Evolutionary conservation across 768 basidiomycete genomes (phyloP).

Genomic region (Candolleomyces aberdarensis): DNA sequence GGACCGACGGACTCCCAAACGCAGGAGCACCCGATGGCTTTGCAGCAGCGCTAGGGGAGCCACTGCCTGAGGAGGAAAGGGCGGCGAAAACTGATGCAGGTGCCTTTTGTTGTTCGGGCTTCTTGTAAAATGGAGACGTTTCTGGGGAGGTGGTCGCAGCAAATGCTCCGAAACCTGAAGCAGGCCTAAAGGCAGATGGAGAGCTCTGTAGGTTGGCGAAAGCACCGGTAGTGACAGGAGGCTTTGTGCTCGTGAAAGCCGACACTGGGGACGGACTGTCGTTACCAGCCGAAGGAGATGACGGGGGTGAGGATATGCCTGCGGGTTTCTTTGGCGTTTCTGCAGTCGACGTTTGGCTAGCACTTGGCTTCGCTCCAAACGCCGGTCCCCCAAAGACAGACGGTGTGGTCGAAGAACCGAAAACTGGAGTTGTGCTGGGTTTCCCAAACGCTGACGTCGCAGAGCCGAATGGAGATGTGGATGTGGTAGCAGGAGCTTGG

Average conservation of each 20-base stretch:
- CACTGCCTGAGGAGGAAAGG: slow-evolving; percentile 11
- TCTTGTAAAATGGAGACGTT: slow-evolving; percentile 55
- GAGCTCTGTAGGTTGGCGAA: slow-evolving; percentile 29
- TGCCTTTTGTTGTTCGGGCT: slow-evolving; percentile 26
- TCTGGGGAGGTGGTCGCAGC: slow-evolving; percentile 34
- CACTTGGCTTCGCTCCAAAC: neutral
- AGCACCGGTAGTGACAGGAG: slow-evolving; percentile 17
- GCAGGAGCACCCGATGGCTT: slow-evolving; percentile 17
- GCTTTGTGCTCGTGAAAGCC: neutral
- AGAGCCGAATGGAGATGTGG: slow-evolving; percentile 8
- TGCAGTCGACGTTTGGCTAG: neutral
- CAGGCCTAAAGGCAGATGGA: slow-evolving; percentile 33
- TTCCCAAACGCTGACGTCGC: slow-evolving; percentile 14
- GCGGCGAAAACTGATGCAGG: slow-evolving; percentile 37
- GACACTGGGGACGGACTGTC: neutral
- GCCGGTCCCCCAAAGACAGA: neutral
- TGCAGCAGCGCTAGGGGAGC: slow-evolving; percentile 15
- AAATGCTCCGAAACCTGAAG: slow-evolving; percentile 47
- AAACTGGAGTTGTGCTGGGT: slow-evolving; percentile 1
- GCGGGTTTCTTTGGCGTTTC: neutral
- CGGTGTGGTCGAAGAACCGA: slow-evolving; percentile 2
- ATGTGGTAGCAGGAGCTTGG: neutral
- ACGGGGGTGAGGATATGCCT: slow-evolving; percentile 9
- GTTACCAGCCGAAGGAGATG: slow-evolving; percentile 7
- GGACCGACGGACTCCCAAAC: slow-evolving; percentile 22